Percentiles rank a stretch among this genome's conserved stretches.
phyloP scores from a whole-genome alignment of 371 early-diverging fungal species.

The Quaeritorhiza haematococci region DNA sequence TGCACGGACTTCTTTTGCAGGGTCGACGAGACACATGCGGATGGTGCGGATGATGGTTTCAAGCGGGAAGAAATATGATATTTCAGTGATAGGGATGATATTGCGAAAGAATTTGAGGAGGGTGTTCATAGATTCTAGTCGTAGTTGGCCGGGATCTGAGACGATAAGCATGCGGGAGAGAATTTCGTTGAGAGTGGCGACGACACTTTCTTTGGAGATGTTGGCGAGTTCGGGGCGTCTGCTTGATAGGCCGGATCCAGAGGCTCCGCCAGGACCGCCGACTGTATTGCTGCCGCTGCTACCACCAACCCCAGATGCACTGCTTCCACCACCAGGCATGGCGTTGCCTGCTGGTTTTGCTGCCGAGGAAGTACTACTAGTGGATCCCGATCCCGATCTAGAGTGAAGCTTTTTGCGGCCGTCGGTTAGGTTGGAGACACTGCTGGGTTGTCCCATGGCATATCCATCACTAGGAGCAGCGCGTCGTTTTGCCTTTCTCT shows the following conservation, averaged over 20 bases:
- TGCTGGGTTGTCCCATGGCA: too few relatives aligned
- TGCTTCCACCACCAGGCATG: not conserved
- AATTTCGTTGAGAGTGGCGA: not conserved
- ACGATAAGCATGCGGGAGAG: not conserved
- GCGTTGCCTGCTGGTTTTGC: not conserved
- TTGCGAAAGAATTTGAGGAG: slow-evolving; percentile 11
- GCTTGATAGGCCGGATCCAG: not conserved
- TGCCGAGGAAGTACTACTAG: not conserved
- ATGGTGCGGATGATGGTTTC: not conserved
- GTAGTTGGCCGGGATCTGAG: slow-evolving; percentile 11
- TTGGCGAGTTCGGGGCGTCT: not conserved
- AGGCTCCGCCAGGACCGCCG: not conserved
- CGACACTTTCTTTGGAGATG: not conserved
- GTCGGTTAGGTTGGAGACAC: not conserved
- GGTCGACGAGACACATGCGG: slow-evolving; percentile 41
- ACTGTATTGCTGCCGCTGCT: not conserved
- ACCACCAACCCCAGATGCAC: not conserved
- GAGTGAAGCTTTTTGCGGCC: not conserved
- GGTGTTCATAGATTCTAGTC: slow-evolving; percentile 25
- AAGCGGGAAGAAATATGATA: not conserved
- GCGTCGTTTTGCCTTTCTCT: too few relatives aligned
- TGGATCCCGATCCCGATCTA: not conserved
- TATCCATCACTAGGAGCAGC: too few relatives aligned
- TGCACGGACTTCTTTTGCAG: slow-evolving; percentile 49
- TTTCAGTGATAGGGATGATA: not conserved